Evolutionary conservation across 2,329 filamentous ascomycete species (phyloP).

Genomic region (Fusarium multiceps): DNA sequence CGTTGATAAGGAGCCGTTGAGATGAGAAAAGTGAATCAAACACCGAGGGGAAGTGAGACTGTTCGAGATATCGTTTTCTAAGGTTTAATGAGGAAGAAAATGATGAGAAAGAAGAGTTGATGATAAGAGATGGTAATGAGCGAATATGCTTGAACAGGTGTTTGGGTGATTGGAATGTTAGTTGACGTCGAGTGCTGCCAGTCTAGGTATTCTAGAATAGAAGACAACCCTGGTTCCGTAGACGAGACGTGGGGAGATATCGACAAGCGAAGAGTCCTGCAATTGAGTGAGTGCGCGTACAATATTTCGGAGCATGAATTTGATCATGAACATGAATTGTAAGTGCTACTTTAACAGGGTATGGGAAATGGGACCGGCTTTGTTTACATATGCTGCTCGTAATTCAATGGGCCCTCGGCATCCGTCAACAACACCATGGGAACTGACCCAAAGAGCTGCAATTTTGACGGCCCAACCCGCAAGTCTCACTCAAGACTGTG

Average conservation of each 20-base stretch:
- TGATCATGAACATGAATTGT: slow-evolving; percentile 29
- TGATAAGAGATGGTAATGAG: slow-evolving; percentile 22
- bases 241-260: slow-evolving; percentile 4
- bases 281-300: slow-evolving; percentile 22
- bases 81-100: slow-evolving; percentile 5
- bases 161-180: slow-evolving; percentile 21
- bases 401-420: slow-evolving; percentile 31
- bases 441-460: slow-evolving; percentile 32
- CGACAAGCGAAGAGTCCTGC: slow-evolving; percentile 10
- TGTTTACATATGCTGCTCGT: slow-evolving; percentile 40
- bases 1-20: slow-evolving; percentile 39
- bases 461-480: slow-evolving; percentile 34
- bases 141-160: slow-evolving; percentile 27
- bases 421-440: slow-evolving; percentile 34
- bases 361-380: slow-evolving; percentile 29
- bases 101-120: not conserved
- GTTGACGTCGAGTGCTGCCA: slow-evolving; percentile 24
- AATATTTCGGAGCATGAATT: slow-evolving; percentile 16
- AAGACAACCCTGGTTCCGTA: slow-evolving; percentile 6
- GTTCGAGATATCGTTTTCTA: slow-evolving; percentile 4
- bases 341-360: slow-evolving; percentile 23
- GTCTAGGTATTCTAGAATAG: not conserved
- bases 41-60: slow-evolving; percentile 19
- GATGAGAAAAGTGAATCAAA: slow-evolving; percentile 23
- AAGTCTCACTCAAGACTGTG: slow-evolving; percentile 33